Evolutionary conservation across 2,329 filamentous ascomycete species (phyloP).

Genomic region (Hymenoscyphus fructigenus): DNA sequence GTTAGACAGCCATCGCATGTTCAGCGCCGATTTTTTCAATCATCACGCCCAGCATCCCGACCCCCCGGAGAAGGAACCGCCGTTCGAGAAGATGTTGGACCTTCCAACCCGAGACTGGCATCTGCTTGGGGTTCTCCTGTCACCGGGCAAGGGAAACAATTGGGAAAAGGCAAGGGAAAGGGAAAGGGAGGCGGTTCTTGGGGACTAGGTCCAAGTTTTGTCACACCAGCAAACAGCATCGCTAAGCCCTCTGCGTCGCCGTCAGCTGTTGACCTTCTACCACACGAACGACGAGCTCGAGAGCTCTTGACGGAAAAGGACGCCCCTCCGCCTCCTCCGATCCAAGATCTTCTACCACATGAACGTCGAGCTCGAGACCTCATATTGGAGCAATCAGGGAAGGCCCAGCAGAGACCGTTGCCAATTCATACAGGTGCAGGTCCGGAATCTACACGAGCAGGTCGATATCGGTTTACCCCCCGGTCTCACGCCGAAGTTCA

Average conservation of each 20-base stretch:
- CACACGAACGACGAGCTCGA: conserved; percentile 18
- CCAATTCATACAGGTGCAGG: conserved; percentile 26
- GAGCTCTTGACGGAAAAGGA: conserved; percentile 20
- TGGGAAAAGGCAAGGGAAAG: conserved; percentile 10
- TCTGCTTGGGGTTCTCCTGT: conserved; percentile 21
- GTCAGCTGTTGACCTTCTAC: not conserved
- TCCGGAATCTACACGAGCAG: conserved; percentile 30
- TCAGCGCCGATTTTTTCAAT: conserved; percentile 36
- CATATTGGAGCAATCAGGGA: conserved; percentile 14
- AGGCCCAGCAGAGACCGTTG: conserved; percentile 19
- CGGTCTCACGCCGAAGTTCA: conserved; percentile 13
- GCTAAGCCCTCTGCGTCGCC: not conserved
- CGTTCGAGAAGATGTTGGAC: conserved; percentile 13
- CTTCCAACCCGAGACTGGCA: not conserved
- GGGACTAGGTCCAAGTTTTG: conserved; percentile 8
- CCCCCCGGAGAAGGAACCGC: conserved; percentile 27
- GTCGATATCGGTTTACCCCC: conserved; percentile 17
- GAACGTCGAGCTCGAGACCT: conserved; percentile 31
- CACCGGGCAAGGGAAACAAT: conserved; percentile 9
- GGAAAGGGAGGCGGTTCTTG: conserved; percentile 10
- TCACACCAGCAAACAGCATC: not conserved
- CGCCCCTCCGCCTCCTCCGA: not conserved
- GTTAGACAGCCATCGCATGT: conserved; percentile 32
- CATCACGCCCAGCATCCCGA: conserved; percentile 29
- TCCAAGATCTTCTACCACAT: conserved; percentile 27